These are phyloP conservation scores for Trametes meyenii DNA, from an alignment of 768 basidiomycete genomes.

Conservation along the genomic window DNA sequence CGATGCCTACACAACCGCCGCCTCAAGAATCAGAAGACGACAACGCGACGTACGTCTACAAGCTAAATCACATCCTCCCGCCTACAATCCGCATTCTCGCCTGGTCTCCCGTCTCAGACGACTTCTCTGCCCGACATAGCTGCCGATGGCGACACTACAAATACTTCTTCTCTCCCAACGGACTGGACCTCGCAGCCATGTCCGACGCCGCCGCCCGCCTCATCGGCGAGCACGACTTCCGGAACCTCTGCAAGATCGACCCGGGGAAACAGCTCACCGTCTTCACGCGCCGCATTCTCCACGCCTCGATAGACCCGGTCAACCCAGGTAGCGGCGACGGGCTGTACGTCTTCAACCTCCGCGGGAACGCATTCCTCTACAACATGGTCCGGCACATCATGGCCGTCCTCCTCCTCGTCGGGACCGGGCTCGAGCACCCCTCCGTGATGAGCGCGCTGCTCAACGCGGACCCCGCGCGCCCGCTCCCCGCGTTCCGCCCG, in stretches of 20 bases:
- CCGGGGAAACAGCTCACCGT: constrained; percentile 86
- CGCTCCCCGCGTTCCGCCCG: constrained; percentile 38
- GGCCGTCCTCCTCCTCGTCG: constrained; percentile 87
- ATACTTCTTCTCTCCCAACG: constrained; percentile 83
- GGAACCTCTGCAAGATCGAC: constrained; percentile 94
- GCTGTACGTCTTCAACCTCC: constrained; percentile 78
- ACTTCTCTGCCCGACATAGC: constrained; percentile 87
- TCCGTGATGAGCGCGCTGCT: constrained; percentile 71
- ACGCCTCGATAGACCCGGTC: constrained; percentile 63
- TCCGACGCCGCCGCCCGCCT: constrained; percentile 68
- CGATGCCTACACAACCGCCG: constrained; percentile 16
- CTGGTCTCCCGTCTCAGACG: constrained; percentile 84
- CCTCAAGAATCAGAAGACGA: constrained; percentile 3
- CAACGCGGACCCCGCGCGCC: constrained; percentile 59
- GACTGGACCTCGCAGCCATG: constrained; percentile 77
- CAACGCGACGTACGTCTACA: constrained; percentile 76
- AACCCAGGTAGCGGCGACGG: constrained; percentile 27
- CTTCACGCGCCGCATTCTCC: constrained; percentile 69
- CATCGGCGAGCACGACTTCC: constrained; percentile 91
- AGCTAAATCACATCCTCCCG: constrained; percentile 88
- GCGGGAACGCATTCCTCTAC: constrained; percentile 89
- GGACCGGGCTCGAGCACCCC: constrained; percentile 75
- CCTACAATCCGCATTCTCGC: constrained; percentile 88
- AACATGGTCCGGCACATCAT: constrained; percentile 97
- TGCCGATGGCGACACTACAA: constrained; percentile 94